Evolutionary conservation across 805 yeast species (phyloP).

Genomic region (Kodamaea hsintzibuensis): DNA sequence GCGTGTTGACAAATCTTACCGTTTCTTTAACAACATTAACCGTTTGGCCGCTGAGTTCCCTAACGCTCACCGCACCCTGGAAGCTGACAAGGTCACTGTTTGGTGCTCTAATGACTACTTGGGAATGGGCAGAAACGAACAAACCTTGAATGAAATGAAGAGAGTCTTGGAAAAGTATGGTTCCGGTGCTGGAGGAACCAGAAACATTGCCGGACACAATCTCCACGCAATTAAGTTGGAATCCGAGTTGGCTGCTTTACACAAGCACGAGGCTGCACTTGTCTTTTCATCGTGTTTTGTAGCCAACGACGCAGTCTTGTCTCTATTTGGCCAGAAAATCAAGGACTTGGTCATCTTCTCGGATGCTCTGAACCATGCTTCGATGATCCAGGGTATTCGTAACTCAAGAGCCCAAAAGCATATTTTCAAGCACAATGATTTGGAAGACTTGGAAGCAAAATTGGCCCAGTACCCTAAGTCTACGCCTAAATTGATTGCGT

Average conservation of each 20-base stretch:
- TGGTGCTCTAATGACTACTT: conserved; percentile 99
- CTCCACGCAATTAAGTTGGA: conserved; percentile 85
- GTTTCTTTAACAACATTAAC: conserved; percentile 96
- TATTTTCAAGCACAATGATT: conserved; percentile 87
- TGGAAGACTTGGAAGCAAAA: conserved; percentile 76
- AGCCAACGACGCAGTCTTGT: conserved; percentile 92
- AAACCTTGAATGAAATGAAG: conserved; percentile 76
- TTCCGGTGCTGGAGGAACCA: conserved; percentile 98
- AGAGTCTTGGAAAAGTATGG: conserved; percentile 84
- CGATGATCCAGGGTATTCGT: conserved; percentile 94
- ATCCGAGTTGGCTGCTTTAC: conserved; percentile 82
- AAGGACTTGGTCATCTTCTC: conserved; percentile 89
- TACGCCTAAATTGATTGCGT: conserved; percentile 94
- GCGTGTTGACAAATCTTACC: conserved; percentile 86
- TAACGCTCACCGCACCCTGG: conserved; percentile 76
- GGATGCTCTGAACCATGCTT: conserved; percentile 94
- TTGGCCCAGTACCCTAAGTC: conserved; percentile 79
- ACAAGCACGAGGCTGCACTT: conserved; percentile 91
- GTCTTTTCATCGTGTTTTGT: conserved; percentile 96
- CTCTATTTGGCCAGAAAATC: conserved; percentile 87
- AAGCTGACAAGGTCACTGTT: conserved; percentile 86
- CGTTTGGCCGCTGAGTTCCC: conserved; percentile 94
- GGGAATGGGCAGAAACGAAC: conserved; percentile 86
- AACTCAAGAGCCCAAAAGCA: conserved; percentile 89
- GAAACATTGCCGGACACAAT: conserved; percentile 98